A percentile compares a stretch with the other conserved stretches of the same genome.
Conservation (phyloP, 257 asterid genomes). For the Solanum sparsipilum region DNA sequence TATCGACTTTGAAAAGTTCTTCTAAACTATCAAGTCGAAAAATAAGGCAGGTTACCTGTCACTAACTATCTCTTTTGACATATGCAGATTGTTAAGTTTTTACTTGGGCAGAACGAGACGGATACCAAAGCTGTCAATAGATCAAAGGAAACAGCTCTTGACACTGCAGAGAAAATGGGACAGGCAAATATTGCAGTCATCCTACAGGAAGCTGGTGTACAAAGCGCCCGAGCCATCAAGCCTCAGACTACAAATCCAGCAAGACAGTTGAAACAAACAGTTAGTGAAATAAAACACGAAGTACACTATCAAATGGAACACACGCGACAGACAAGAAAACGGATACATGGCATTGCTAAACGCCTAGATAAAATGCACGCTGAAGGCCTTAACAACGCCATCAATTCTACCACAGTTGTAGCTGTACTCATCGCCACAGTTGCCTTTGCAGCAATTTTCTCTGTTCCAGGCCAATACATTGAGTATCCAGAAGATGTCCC, state of each 20-base stretch:
- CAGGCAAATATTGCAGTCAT: slow-evolving; percentile 15
- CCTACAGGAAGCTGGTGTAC: slow-evolving; percentile 22
- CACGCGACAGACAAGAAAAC: slow-evolving; percentile 28
- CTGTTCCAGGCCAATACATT: slow-evolving; percentile 36
- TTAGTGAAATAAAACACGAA: slow-evolving; percentile 43
- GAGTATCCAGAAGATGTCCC: slow-evolving; percentile 23
- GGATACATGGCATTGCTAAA: slow-evolving; percentile 36
- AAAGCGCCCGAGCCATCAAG: slow-evolving; percentile 13
- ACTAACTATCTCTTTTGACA: not conserved
- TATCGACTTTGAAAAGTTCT: not conserved
- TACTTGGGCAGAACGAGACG: slow-evolving; percentile 19
- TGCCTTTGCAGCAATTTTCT: slow-evolving; percentile 5
- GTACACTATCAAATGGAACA: slow-evolving; percentile 40
- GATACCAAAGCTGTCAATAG: slow-evolving; percentile 22
- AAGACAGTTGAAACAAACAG: slow-evolving; percentile 34
- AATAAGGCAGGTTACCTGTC: not conserved
- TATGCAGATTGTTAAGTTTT: slow-evolving; percentile 29
- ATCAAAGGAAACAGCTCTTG: slow-evolving; percentile 31
- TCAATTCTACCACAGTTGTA: slow-evolving; percentile 41
- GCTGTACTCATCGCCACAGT: slow-evolving; percentile 42
- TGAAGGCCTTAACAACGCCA: slow-evolving; percentile 47
- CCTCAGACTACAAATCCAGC: slow-evolving; percentile 28
- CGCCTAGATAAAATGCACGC: slow-evolving; percentile 38
- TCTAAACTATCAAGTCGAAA: not conserved
- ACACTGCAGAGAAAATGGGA: slow-evolving; percentile 30